Percentiles rank a stretch among this genome's conserved stretches.
phyloP scores from a whole-genome alignment of 805 yeast species.

The Millerozyma acaciae region DNA sequence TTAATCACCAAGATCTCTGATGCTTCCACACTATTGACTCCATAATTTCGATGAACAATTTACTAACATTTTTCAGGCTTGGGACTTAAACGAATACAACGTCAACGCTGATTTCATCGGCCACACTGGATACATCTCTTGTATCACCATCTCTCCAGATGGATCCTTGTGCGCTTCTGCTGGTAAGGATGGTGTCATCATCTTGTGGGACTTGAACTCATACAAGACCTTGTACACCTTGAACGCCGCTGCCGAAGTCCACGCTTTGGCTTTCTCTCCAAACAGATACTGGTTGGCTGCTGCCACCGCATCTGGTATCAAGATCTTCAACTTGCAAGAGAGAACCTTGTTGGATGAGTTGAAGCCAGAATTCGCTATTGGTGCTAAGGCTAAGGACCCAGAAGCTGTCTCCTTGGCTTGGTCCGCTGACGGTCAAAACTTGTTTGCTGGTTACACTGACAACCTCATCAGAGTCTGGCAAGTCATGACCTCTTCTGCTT shows the following conservation, averaged over 20 bases:
- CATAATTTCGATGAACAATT: conserved; percentile 4
- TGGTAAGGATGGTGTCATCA: conserved; percentile 98
- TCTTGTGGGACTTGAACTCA: conserved; percentile 94
- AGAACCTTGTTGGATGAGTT: conserved; percentile 92
- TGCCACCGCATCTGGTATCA: conserved; percentile 96
- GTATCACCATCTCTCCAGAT: conserved; percentile 98
- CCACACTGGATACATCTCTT: conserved; percentile 98
- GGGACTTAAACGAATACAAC: conserved; percentile 85
- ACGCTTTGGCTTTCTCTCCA: conserved; percentile 99
- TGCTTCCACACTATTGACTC: conserved; percentile 18
- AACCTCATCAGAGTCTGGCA: conserved; percentile 99
- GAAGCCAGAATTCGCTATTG: conserved; percentile 92
- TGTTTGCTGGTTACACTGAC: conserved; percentile 99
- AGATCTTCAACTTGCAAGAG: conserved; percentile 96
- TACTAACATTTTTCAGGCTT: conserved; percentile 70
- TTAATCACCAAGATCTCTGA: conserved; percentile 99
- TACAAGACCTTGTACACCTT: conserved; percentile 88
- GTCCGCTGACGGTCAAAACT: conserved; percentile 99
- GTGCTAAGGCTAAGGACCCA: conserved; percentile 92
- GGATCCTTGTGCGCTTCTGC: conserved; percentile 99
- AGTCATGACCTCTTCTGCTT: conserved; percentile 84
- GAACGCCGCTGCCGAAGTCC: conserved; percentile 93
- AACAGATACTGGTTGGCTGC: conserved; percentile 99
- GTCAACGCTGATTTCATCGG: conserved; percentile 96
- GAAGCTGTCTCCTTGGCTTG: conserved; percentile 97